Evolutionary conservation across 768 basidiomycete genomes (phyloP).

Genomic region (Lactarius tabidus): DNA sequence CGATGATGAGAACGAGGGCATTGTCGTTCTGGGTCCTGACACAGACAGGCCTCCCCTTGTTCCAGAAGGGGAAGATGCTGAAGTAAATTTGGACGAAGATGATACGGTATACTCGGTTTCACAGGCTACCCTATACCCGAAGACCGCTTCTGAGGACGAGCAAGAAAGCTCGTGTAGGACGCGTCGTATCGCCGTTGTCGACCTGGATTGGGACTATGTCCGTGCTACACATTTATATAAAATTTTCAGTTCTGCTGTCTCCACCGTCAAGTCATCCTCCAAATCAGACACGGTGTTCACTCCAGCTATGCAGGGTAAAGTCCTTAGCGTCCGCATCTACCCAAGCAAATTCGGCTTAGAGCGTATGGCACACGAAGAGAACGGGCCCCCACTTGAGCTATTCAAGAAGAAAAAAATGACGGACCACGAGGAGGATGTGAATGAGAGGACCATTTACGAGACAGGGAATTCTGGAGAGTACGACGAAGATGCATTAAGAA

Average conservation of each 20-base stretch:
- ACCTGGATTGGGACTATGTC: constrained; percentile 97
- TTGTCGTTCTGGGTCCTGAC: constrained; percentile 49
- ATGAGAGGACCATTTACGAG: constrained; percentile 62
- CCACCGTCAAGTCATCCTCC: constrained; percentile 45
- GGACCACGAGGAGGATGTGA: constrained; percentile 50
- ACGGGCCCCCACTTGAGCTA: constrained; percentile 80
- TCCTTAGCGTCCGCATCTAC: constrained; percentile 79
- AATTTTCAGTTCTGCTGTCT: constrained; percentile 85
- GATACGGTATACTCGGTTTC: constrained; percentile 68
- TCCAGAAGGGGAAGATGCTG: constrained; percentile 42
- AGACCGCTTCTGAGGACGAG: constrained; percentile 35
- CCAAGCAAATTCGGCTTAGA: constrained; percentile 92
- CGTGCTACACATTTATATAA: constrained; percentile 87
- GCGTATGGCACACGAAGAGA: constrained; percentile 81
- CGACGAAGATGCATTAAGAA: constrained; percentile 81
- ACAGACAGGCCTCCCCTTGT: constrained; percentile 41
- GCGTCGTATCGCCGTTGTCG: constrained; percentile 80
- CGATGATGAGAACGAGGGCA: constrained; percentile 46
- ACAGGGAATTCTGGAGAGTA: constrained; percentile 72
- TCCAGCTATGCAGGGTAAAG: constrained; percentile 53
- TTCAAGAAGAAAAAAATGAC: constrained; percentile 54
- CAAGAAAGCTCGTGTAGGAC: constrained; percentile 47
- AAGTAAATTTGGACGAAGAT: constrained; percentile 80
- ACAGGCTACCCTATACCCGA: constrained; percentile 60
- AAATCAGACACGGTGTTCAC: constrained; percentile 25